Percentiles rank a stretch among this genome's conserved stretches.
phyloP scores from a whole-genome alignment of 495 filamentous ascomycete genomes.

The Penicillium nucicola region DNA sequence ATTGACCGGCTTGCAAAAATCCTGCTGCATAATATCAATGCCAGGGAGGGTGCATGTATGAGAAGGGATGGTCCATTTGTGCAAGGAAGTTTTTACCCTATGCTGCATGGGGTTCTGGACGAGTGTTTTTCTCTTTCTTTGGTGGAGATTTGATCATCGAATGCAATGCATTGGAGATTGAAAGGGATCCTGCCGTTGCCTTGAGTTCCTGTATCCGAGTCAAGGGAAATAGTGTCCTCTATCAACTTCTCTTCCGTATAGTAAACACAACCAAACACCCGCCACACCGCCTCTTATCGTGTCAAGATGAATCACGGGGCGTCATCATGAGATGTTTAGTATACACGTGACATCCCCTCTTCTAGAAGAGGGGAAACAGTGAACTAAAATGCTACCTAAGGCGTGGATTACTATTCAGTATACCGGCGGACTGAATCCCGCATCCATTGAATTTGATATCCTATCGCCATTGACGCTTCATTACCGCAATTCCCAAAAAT shows the following conservation, averaged over 20 bases:
- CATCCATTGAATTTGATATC: neutral
- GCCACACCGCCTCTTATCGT: constrained; percentile 5
- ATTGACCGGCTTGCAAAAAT: neutral
- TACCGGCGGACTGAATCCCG: neutral
- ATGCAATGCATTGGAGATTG: neutral
- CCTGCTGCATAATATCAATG: neutral
- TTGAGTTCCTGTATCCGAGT: neutral
- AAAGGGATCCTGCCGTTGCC: neutral
- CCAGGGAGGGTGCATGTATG: neutral
- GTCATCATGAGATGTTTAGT: constrained; percentile 14
- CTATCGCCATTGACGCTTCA: constrained; percentile 9
- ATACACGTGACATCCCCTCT: constrained; percentile 28
- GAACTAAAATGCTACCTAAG: too few relatives aligned
- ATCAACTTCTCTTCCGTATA: too few relatives aligned
- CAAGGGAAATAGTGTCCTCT: too few relatives aligned
- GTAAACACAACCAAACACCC: neutral
- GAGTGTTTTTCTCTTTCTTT: too few relatives aligned
- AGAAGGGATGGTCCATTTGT: neutral
- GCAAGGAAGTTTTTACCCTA: neutral
- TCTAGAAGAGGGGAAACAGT: neutral
- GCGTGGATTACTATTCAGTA: too few relatives aligned
- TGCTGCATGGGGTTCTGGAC: too few relatives aligned
- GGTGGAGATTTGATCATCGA: neutral
- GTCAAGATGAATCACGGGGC: constrained; percentile 21
- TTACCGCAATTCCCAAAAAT: constrained; percentile 17